Evolutionary conservation across 345 rosid genomes (phyloP).

Genomic region (Geranium brycei): DNA sequence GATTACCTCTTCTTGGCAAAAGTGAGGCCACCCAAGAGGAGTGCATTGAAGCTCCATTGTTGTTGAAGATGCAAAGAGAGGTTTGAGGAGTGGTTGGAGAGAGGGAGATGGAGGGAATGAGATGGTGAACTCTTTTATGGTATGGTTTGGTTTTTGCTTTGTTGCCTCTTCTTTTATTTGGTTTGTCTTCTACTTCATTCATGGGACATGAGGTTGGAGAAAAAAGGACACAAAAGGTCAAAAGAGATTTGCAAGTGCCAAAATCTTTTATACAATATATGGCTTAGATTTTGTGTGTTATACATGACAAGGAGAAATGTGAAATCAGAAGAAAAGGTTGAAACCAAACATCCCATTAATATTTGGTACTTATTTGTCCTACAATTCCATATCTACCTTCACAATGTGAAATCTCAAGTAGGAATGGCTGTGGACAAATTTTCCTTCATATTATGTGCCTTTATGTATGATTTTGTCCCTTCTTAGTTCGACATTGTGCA

Average conservation of each 20-base stretch:
- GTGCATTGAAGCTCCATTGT: constrained; percentile 35
- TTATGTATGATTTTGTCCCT: not conserved
- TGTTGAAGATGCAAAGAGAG: not conserved
- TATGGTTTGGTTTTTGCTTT: not conserved
- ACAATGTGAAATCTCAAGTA: not conserved
- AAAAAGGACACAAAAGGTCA: constrained; percentile 16
- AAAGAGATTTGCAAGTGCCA: constrained; percentile 12
- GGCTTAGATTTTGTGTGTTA: constrained; percentile 6
- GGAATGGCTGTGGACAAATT: not conserved
- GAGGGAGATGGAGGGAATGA: not conserved
- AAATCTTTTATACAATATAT: constrained; percentile 2
- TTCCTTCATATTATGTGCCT: not conserved
- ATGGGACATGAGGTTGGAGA: constrained; percentile 24
- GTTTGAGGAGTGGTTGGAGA: not conserved
- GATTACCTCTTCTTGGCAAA: constrained; percentile 28
- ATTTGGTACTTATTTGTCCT: not conserved
- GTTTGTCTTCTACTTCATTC: constrained; percentile 2
- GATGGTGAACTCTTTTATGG: not conserved
- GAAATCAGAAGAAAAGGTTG: not conserved
- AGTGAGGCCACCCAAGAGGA: constrained; percentile 22
- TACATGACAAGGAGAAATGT: not conserved
- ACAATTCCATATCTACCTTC: not conserved
- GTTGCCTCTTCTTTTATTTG: constrained; percentile 1
- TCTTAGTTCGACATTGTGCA: not conserved
- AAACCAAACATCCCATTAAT: not conserved